phyloP scores from a whole-genome alignment of 805 yeast species.

The Soucietia sequanensis region DNA sequence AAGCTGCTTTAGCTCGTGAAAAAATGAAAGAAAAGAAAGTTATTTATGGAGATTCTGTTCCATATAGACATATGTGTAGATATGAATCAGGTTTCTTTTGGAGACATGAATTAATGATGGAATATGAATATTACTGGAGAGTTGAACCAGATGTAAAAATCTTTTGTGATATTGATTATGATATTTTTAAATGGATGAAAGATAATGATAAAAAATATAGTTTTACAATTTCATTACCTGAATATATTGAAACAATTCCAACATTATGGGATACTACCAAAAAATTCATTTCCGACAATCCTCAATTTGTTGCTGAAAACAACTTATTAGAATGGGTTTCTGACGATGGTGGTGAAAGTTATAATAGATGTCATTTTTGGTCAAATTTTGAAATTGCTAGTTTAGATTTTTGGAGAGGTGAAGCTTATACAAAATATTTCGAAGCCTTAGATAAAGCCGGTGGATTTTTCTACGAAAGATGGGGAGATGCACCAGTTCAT shows the following conservation, averaged over 20 bases:
- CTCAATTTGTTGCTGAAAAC: slow-evolving; percentile 58
- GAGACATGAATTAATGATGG: slow-evolving; percentile 68
- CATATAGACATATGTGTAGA: slow-evolving; percentile 92
- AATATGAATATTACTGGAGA: slow-evolving; percentile 93
- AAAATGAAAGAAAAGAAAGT: slow-evolving; percentile 54
- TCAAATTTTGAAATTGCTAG: slow-evolving; percentile 84
- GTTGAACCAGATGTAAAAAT: slow-evolving; percentile 85
- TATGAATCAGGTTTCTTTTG: slow-evolving; percentile 88
- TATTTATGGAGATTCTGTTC: slow-evolving; percentile 71
- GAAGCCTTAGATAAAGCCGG: slow-evolving; percentile 75
- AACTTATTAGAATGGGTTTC: slow-evolving; percentile 70
- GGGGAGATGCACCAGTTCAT: slow-evolving; percentile 96
- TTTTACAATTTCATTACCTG: slow-evolving; percentile 79
- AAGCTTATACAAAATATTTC: slow-evolving; percentile 69
- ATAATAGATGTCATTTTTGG: slow-evolving; percentile 89
- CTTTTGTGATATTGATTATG: slow-evolving; percentile 81
- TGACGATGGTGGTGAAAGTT: slow-evolving; percentile 64
- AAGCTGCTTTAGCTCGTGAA: slow-evolving; percentile 64
- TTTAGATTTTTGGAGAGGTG: slow-evolving; percentile 70
- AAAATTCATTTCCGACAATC: slow-evolving; percentile 60
- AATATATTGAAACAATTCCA: slow-evolving; percentile 81
- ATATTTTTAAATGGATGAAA: slow-evolving; percentile 80
- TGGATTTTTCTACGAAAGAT: slow-evolving; percentile 90
- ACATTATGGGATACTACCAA: slow-evolving; percentile 79
- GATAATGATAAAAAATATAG: slow-evolving; percentile 79